Percentiles rank a stretch among this genome's conserved stretches.
These are phyloP conservation scores for Salvia miltiorrhiza DNA, from an alignment of 257 asterid species.

Conservation along the genomic window DNA sequence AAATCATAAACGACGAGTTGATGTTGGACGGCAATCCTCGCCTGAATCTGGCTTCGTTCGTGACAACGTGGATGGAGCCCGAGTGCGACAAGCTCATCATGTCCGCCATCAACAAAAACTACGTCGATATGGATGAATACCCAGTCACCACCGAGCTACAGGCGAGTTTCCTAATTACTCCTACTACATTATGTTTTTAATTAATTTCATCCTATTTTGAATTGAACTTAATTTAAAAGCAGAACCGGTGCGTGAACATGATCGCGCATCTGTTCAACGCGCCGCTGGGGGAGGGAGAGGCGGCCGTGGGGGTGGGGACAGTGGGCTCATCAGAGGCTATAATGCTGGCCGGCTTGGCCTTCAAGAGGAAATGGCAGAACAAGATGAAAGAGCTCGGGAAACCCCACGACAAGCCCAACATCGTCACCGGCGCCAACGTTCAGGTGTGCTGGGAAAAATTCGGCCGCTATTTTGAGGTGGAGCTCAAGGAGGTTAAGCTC, in stretches of 20 bases:
- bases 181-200: no score
- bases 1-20: constrained; percentile 77
- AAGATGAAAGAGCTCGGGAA: constrained; percentile 62
- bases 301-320: constrained; percentile 72
- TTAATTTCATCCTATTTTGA: no score
- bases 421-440: constrained; percentile 73
- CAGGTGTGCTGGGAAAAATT: constrained; percentile 82
- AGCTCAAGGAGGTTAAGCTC: constrained; percentile 63
- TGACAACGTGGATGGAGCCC: constrained; percentile 90
- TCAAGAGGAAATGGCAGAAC: constrained; percentile 76
- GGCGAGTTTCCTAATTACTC: constrained; percentile 29
- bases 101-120: constrained; percentile 64
- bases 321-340: constrained; percentile 80
- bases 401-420: constrained; percentile 61
- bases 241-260: constrained; percentile 79
- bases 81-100: constrained; percentile 75
- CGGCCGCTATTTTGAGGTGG: constrained; percentile 69
- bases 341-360: constrained; percentile 73
- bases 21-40: constrained; percentile 86
- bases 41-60: constrained; percentile 74
- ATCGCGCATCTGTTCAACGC: constrained; percentile 69
- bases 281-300: constrained; percentile 59
- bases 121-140: constrained; percentile 87
- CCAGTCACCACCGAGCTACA: constrained; percentile 85
- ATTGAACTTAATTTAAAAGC: background rate